A percentile compares a stretch with the other conserved stretches of the same genome.
phyloP scores from a whole-genome alignment of 306 rosid genomes.

The Lupinus albus region DNA sequence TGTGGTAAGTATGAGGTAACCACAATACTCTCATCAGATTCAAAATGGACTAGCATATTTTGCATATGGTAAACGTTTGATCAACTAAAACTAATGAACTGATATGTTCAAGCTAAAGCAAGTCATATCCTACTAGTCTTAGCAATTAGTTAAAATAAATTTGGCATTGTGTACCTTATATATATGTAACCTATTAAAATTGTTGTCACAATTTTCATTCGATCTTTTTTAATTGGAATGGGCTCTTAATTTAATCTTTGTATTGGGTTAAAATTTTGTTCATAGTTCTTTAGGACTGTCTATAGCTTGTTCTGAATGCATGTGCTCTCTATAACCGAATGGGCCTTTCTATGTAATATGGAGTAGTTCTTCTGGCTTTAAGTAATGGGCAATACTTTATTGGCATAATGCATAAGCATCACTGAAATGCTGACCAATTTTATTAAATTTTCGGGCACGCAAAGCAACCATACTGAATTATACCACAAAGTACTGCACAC shows the following conservation, averaged over 20 bases:
- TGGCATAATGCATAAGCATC: slow-evolving; percentile 32
- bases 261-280: neutral
- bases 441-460: slow-evolving; percentile 25
- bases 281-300: neutral
- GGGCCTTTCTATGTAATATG: no score
- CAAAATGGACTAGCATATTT: no score
- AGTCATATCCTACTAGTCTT: neutral
- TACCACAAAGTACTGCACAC: slow-evolving; percentile 29
- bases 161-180: neutral
- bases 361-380: neutral
- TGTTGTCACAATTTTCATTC: no score
- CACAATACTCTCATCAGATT: no score
- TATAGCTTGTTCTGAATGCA: no score
- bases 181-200: neutral
- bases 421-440: slow-evolving; percentile 40
- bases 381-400: slow-evolving; percentile 42
- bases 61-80: neutral
- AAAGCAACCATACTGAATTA: slow-evolving; percentile 35
- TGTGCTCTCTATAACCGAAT: neutral
- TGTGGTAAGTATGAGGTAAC: no score
- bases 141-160: neutral
- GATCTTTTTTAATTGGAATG: neutral
- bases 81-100: slow-evolving; percentile 3
- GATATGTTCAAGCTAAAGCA: neutral
- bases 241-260: neutral